Percentiles rank a stretch among this genome's conserved stretches.
phyloP scores from a whole-genome alignment of 2,329 filamentous ascomycete genomes.

The Coniella lustricola region DNA sequence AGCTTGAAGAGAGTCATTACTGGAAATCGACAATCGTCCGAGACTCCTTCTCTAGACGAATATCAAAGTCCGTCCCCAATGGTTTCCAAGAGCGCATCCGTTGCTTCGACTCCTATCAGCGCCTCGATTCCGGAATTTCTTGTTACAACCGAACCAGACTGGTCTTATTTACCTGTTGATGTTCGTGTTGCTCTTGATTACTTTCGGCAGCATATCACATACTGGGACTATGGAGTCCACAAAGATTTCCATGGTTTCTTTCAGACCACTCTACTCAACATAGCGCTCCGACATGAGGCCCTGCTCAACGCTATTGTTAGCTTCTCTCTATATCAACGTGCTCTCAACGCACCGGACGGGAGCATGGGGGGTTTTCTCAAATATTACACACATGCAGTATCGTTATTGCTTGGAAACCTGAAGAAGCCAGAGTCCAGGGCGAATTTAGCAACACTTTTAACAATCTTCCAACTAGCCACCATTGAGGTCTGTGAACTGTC shows the following conservation, averaged over 20 bases:
- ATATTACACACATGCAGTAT: constrained; percentile 87
- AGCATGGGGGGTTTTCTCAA: constrained; percentile 75
- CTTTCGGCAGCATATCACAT: constrained; percentile 68
- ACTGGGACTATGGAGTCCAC: constrained; percentile 76
- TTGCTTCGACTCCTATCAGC: constrained; percentile 27
- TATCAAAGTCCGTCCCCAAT: constrained; percentile 47
- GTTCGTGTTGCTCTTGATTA: constrained; percentile 73
- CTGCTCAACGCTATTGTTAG: constrained; percentile 80
- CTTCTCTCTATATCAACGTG: constrained; percentile 82
- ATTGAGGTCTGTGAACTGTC: constrained; percentile 61
- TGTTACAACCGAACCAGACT: constrained; percentile 33
- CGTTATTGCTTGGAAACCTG: constrained; percentile 63
- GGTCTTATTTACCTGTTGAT: constrained; percentile 58
- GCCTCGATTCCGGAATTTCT: constrained; percentile 25
- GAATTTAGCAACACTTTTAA: constrained; percentile 68
- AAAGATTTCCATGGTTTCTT: constrained; percentile 68
- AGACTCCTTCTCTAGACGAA: constrained; percentile 45
- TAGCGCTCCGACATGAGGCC: constrained; percentile 68
- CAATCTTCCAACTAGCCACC: constrained; percentile 84
- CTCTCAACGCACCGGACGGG: constrained; percentile 61
- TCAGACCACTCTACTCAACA: constrained; percentile 59
- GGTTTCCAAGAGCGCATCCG: constrained; percentile 37
- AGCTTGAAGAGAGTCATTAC: constrained; percentile 26
- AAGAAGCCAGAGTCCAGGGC: constrained; percentile 60
- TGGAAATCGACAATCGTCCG: constrained; percentile 41